Evolutionary conservation across 139 green algal genomes (phyloP).

Genomic region (Nannochloris sp.): DNA sequence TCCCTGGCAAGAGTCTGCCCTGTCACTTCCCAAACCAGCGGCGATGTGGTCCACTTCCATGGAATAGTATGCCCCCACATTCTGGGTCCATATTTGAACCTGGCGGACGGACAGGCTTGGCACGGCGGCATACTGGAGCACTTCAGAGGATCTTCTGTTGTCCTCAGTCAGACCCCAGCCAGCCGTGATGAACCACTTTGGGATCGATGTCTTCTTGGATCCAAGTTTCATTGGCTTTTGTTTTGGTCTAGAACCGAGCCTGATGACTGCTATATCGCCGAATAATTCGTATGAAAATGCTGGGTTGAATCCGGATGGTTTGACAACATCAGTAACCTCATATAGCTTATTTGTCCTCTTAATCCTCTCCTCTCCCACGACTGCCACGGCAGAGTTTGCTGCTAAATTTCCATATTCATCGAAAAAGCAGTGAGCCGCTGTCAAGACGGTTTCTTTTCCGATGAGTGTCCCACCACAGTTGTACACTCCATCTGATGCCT

Average conservation of each 20-base stretch:
- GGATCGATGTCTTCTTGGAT: background rate
- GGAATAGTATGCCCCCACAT: background rate
- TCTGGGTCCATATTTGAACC: background rate
- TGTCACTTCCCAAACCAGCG: background rate
- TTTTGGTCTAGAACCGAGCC: background rate
- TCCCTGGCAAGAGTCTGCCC: background rate
- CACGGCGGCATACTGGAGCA: background rate
- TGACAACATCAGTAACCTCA: background rate
- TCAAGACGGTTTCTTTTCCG: background rate
- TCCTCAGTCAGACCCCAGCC: slow-evolving; percentile 1
- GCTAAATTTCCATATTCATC: background rate
- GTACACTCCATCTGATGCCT: background rate
- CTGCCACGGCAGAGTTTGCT: background rate
- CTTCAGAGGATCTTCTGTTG: background rate
- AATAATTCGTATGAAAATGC: background rate
- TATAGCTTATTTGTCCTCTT: background rate
- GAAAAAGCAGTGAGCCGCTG: slow-evolving; percentile 2
- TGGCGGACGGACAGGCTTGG: background rate
- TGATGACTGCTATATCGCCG: background rate
- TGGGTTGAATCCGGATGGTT: background rate
- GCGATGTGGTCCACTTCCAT: slow-evolving; percentile 1
- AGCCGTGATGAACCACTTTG: slow-evolving; percentile 1
- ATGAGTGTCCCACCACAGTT: background rate
- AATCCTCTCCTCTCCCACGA: background rate
- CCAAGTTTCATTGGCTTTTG: background rate